Evolutionary conservation across 352 stramenopile species (phyloP), one percentile per base, ranked within the genome.

Genomic region (Globisporangium parvum): DNA sequence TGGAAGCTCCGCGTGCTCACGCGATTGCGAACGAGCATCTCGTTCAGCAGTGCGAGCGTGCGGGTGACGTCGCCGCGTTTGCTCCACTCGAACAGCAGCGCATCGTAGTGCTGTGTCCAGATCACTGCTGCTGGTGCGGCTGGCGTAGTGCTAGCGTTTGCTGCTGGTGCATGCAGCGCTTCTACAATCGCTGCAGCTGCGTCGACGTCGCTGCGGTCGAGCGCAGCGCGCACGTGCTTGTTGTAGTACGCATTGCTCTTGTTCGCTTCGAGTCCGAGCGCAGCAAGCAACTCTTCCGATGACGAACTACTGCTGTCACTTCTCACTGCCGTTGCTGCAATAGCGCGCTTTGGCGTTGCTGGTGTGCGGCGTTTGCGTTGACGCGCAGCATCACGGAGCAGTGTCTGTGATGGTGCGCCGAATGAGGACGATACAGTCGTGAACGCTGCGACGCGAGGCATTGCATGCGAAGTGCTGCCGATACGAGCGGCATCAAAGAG

Each of bases 1-100:
- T 92, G 74, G 51, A 89, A 89, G 53, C 73, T 85, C 41, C 72
- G 67, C 26, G 66, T 55, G 35, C 71, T 69, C 11, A 71, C 75
- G 37, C 73, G 70, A 3, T 68, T 45, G 39, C 68, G 60, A 18
- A 31, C 46, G 31, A 74, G 56, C 71, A 92, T 85, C 9, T 71
- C 59, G 37, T 87, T 66, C 18, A 92, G 49, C 3, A 92, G 45
- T 37, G 49, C 28, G 31, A 92, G 51, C 50, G 78, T 77, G 6
- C 62, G 68, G n/a, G 57, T 65, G 26, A 85, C 20, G 18, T 74
- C 70, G 12, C 49, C 47, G n/a, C 68, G 71, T 20, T 71, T 65
- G 28, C 65, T 81, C 49, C 57, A 77, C 39, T 77, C 54, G 48
- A 69, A 85, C 31, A 91, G 65, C 18, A 91, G 45, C 31, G 69